Conservation (phyloP, 805 yeast species). For the Suhomyces canberraensis region DNA sequence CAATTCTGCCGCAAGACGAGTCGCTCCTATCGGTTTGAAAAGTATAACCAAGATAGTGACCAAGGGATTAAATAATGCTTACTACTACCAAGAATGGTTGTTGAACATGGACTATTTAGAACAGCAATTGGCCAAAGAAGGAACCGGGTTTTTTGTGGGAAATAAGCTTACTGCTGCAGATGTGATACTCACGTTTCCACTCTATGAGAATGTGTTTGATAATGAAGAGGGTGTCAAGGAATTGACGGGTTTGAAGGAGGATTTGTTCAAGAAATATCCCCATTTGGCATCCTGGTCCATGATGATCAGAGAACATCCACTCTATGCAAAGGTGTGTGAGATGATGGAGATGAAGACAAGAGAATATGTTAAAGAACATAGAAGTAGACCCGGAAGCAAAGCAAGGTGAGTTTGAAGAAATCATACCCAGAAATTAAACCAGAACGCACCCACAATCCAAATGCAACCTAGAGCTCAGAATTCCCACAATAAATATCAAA, state of each 20-base stretch:
- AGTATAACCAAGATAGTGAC: constrained; percentile 42
- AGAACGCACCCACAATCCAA: too few relatives aligned
- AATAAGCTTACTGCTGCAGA: constrained; percentile 54
- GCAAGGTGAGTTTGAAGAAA: too few relatives aligned
- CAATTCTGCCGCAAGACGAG: constrained; percentile 38
- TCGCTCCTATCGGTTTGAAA: constrained; percentile 49
- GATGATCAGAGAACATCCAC: constrained; percentile 29
- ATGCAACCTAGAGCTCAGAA: too few relatives aligned
- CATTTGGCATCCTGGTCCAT: constrained; percentile 36
- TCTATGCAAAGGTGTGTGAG: constrained; percentile 27
- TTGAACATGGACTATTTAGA: constrained; percentile 42
- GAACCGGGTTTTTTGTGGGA: constrained; percentile 46
- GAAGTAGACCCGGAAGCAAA: too few relatives aligned
- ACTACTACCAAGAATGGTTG: constrained; percentile 46
- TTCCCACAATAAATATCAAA: too few relatives aligned
- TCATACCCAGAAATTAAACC: too few relatives aligned
- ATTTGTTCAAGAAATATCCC: constrained; percentile 31
- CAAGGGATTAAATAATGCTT: constrained; percentile 45
- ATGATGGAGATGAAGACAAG: constrained; percentile 30
- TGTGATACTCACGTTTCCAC: constrained; percentile 51
- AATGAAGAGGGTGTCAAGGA: constrained; percentile 34
- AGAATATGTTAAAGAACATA: constrained; percentile 9
- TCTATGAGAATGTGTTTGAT: constrained; percentile 32
- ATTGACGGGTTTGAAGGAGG: constrained; percentile 31
- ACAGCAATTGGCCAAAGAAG: constrained; percentile 24